Conservation (phyloP, 306 rosid species). For the Citrullus colocynthis region DNA sequence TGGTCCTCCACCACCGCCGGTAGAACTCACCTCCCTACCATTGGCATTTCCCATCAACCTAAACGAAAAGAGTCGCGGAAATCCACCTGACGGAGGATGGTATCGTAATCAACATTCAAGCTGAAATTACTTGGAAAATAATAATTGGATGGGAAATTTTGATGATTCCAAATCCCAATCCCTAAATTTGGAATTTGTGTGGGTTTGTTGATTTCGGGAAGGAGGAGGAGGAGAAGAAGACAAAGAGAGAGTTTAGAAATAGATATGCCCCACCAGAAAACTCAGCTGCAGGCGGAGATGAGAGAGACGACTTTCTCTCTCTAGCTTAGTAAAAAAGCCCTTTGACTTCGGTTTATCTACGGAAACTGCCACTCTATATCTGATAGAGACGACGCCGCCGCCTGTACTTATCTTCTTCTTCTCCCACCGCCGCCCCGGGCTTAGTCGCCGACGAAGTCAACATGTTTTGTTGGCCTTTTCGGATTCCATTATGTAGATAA, state of each 20-base stretch:
- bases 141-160: background rate
- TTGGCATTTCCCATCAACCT: conserved; percentile 52
- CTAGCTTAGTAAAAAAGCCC: background rate
- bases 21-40: conserved; percentile 39
- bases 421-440: background rate
- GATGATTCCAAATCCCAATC: background rate
- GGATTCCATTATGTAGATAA: background rate
- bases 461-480: background rate
- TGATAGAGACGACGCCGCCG: background rate
- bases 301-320: background rate
- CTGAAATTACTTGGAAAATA: background rate
- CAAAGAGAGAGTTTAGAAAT: background rate
- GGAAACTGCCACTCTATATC: background rate
- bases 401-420: background rate
- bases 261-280: background rate
- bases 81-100: conserved; percentile 1
- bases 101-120: background rate
- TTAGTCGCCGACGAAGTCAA: background rate
- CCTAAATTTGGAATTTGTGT: background rate
- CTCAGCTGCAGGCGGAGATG: background rate
- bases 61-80: background rate
- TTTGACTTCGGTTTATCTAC: background rate
- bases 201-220: background rate
- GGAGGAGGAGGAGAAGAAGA: background rate
- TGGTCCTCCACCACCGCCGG: conserved; percentile 12